Conservation (phyloP, 2,329 filamentous ascomycete species). For the Aspergillus unguis region DNA sequence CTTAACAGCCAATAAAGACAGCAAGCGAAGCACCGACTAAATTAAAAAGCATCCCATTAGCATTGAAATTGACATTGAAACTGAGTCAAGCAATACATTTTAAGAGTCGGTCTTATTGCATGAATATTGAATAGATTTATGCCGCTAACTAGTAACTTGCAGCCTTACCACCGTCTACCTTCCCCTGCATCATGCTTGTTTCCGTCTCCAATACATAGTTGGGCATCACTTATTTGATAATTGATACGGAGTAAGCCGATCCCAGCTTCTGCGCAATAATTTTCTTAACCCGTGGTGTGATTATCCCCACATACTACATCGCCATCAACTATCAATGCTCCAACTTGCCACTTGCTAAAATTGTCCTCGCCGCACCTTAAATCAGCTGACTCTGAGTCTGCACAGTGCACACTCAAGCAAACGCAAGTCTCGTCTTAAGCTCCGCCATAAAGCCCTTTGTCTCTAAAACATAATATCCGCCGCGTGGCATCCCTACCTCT, state of each 20-base stretch:
- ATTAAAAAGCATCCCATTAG: neutral
- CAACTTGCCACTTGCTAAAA: neutral
- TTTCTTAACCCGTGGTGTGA: too few relatives aligned
- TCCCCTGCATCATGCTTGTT: constrained; percentile 5
- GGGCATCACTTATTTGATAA: neutral
- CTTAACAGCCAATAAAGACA: constrained; percentile 8
- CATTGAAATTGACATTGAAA: too few relatives aligned
- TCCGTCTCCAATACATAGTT: neutral
- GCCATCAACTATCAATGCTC: too few relatives aligned
- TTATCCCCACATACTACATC: too few relatives aligned
- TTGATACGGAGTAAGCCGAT: neutral
- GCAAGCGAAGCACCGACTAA: neutral
- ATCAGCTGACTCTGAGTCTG: neutral
- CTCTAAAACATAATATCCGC: neutral
- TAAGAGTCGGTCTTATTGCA: too few relatives aligned
- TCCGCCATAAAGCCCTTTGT: neutral
- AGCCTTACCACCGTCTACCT: constrained; percentile 2
- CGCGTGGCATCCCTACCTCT: neutral
- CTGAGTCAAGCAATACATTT: too few relatives aligned
- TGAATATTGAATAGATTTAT: neutral
- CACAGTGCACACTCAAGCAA: too few relatives aligned
- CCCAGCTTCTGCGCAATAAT: neutral
- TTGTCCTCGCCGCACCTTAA: constrained; percentile 1
- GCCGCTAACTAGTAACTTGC: neutral
- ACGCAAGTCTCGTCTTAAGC: too few relatives aligned